Evolutionary conservation across 179 eudicot species (phyloP), one percentile per base, ranked within the genome.

Genomic region (Heliamphora ciliata): DNA sequence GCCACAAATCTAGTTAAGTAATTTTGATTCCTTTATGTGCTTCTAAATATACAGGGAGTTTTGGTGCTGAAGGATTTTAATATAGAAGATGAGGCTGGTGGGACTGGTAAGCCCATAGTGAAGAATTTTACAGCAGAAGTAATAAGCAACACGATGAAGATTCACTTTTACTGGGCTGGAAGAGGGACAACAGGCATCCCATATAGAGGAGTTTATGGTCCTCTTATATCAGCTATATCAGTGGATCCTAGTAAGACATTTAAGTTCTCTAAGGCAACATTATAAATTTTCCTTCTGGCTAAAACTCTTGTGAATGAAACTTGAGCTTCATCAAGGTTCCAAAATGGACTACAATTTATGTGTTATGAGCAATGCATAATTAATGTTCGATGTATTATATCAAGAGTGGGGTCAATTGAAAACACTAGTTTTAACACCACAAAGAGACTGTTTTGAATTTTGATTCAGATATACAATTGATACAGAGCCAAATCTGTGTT

Each of bases 81-180:
- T 74, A 90, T 88, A 50, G 87, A 80, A 78, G 74, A 80, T 52
- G 89, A 83, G 72, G 92, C 92, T 78, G 92, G 90, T 84, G 92
- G 92, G 47, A 65, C 87, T 64, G 88, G 86, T n/a, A 88, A 79
- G 79, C 87, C 90, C 17, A 82, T 86, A 40, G 66, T 86, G 70
- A 84, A 86, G 88, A 84, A 17, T 71, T 90, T 84, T 69, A 78
- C 77, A 52, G 84, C 69, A 46, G 56, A 59, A 50, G 90, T 90
- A 54, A 88, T 86, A 13, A 86, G 83, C 77, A 82, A 87, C 81
- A 87, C 91, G 0, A 61, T 90, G 71, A 88, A 90, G 82, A 88
- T 90, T 76, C 91, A 90, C 80, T 84, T 90, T 56, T 90, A 87
- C 79, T 90, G 92, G 92, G 91, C 91, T 67, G 92, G 92, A 73